Evolutionary conservation across 2,329 filamentous ascomycete species (phyloP).

Genomic region (Calonectria hawksworthii): DNA sequence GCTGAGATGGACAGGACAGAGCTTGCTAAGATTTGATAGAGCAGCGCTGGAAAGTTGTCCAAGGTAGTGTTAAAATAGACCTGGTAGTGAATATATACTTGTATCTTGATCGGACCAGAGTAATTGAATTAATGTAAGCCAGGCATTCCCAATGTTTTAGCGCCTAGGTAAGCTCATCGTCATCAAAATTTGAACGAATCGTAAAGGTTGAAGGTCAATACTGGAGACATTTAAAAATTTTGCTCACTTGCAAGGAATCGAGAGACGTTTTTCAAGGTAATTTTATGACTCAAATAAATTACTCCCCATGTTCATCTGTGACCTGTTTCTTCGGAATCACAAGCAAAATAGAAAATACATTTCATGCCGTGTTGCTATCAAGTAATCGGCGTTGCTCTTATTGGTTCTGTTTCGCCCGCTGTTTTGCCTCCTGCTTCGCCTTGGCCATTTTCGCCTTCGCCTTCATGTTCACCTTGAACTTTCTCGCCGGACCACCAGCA

Average conservation of each 20-base stretch:
- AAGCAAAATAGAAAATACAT: neutral
- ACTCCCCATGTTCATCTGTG: neutral
- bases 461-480: neutral
- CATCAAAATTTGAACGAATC: no score
- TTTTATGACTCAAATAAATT: neutral
- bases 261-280: neutral
- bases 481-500: neutral
- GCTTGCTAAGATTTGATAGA: neutral
- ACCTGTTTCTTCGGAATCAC: neutral
- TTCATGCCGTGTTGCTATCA: no score
- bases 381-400: neutral
- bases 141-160: neutral
- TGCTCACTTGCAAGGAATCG: no score
- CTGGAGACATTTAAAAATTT: no score
- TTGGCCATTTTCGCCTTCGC: neutral
- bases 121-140: neutral
- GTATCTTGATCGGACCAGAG: neutral
- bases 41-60: neutral
- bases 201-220: no score
- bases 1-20: neutral
- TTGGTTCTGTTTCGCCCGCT: neutral
- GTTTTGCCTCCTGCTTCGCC: neutral
- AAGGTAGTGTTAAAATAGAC: neutral
- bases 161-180: neutral
- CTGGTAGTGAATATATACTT: neutral